A percentile compares a stretch with the other conserved stretches of the same genome.
Evolutionary conservation across 208 protist species (phyloP).

Genomic region (Leishmania mexicana): DNA sequence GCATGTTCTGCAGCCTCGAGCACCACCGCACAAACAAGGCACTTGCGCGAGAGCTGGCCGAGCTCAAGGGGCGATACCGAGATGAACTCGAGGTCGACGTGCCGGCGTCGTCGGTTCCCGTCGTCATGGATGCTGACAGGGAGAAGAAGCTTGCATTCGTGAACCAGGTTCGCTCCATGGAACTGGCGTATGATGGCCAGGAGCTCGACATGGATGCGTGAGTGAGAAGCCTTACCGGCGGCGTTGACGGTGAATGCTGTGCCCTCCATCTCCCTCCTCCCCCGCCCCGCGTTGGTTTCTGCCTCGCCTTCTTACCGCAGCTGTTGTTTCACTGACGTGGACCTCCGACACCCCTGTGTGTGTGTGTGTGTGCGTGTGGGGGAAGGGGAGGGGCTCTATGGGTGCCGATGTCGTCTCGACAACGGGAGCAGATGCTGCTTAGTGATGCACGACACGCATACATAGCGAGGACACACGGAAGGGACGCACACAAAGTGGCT

Average conservation of each 20-base stretch:
- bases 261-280: neutral
- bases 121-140: neutral
- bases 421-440: neutral
- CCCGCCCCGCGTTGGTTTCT: neutral
- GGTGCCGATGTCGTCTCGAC: neutral
- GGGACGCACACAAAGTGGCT: too few relatives aligned
- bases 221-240: neutral
- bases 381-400: neutral
- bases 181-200: slow-evolving; percentile 77
- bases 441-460: neutral
- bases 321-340: neutral
- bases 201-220: slow-evolving; percentile 47
- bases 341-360: neutral
- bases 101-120: neutral
- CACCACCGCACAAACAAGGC: slow-evolving; percentile 53
- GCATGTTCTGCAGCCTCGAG: slow-evolving; percentile 87
- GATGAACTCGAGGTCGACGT: neutral
- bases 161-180: slow-evolving; percentile 41
- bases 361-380: neutral
- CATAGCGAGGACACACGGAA: neutral
- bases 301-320: neutral
- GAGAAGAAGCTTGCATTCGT: slow-evolving; percentile 18
- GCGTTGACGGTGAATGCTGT: neutral
- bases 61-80: slow-evolving; percentile 30
- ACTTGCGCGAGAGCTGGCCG: slow-evolving; percentile 40